Conservation (phyloP, 352 stramenopile genomes). For the Globisporangium canariense region DNA sequence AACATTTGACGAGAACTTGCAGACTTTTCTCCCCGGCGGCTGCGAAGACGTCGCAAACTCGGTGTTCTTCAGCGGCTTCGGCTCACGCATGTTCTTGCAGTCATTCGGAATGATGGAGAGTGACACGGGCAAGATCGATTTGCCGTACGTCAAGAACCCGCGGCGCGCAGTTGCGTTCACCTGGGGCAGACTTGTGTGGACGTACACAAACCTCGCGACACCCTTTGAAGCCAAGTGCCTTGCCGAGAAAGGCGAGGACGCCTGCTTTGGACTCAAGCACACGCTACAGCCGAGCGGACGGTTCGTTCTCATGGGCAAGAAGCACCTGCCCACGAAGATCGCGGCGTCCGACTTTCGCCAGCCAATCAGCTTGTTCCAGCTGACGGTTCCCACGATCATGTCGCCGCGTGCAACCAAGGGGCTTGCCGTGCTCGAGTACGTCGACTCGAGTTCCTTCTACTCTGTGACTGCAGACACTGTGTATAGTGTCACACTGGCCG, state of each 20-base stretch:
- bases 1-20: conserved; percentile 10
- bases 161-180: conserved; percentile 26
- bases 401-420: conserved; percentile 10
- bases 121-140: neutral
- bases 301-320: conserved; percentile 17
- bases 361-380: conserved; percentile 18
- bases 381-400: conserved; percentile 11
- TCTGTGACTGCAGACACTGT: neutral
- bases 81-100: conserved; percentile 13
- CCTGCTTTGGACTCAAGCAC: conserved; percentile 30
- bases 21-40: conserved; percentile 14
- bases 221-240: conserved; percentile 19
- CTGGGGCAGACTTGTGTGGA: conserved; percentile 41
- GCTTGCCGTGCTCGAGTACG: conserved; percentile 12
- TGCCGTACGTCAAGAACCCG: conserved; percentile 16
- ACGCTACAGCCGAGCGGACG: conserved; percentile 13
- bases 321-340: conserved; percentile 1
- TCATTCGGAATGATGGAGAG: conserved; percentile 3
- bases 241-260: conserved; percentile 4
- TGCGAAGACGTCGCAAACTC: conserved; percentile 16
- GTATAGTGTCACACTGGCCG: neutral
- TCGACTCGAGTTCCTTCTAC: neutral
- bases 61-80: conserved; percentile 19
- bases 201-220: conserved; percentile 22
- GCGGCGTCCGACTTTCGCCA: conserved; percentile 9